Conservation (phyloP, 345 rosid species). For the Noccaea bulbosa region DNA sequence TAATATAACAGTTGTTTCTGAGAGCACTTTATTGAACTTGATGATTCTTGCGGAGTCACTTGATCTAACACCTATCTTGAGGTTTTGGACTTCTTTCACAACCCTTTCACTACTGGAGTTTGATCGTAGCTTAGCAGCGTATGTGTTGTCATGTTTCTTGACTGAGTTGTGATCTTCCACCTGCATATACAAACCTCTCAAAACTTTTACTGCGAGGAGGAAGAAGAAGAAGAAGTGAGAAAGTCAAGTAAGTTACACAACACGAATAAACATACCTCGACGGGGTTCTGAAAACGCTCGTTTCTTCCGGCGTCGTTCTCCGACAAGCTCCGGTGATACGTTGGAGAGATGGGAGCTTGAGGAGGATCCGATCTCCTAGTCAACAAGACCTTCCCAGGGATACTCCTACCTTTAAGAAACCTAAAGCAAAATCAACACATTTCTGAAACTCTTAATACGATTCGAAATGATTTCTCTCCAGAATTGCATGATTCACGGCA, state of each 20-base stretch:
- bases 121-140: constrained; percentile 55
- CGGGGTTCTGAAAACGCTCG: constrained; percentile 50
- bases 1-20: constrained; percentile 72
- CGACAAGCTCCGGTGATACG: constrained; percentile 70
- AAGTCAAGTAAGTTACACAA: constrained; percentile 6
- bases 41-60: constrained; percentile 84
- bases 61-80: constrained; percentile 73
- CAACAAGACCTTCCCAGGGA: constrained; percentile 85
- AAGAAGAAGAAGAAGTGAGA: background rate
- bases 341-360: constrained; percentile 60
- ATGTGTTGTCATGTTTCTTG: constrained; percentile 48
- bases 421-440: constrained; percentile 43
- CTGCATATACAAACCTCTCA: constrained; percentile 43
- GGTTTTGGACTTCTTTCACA: constrained; percentile 58
- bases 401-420: constrained; percentile 88
- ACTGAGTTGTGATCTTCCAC: constrained; percentile 49
- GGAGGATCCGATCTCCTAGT: constrained; percentile 75
- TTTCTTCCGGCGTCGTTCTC: constrained; percentile 74
- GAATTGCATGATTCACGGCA: constrained; percentile 29
- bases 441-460: background rate
- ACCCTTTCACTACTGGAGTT: constrained; percentile 51
- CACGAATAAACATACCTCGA: constrained; percentile 47
- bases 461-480: background rate
- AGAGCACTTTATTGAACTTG: constrained; percentile 84
- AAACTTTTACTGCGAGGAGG: background rate